These are phyloP conservation scores for Ophiostoma sp. DNA, from an alignment of 2,329 filamentous ascomycete species.

Conservation along the genomic window DNA sequence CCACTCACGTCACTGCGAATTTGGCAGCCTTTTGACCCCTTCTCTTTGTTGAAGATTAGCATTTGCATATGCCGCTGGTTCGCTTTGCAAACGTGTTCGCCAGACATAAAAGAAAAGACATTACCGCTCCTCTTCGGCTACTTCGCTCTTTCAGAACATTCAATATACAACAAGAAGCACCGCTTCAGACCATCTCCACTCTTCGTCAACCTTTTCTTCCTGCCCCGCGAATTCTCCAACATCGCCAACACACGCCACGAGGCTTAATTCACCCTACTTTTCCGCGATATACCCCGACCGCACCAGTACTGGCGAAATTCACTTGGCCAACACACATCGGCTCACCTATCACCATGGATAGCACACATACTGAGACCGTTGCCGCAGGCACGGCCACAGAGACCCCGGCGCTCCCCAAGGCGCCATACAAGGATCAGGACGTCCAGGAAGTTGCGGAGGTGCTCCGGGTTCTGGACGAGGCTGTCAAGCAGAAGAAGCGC, in stretches of 20 bases:
- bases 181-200: background rate
- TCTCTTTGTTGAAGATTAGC: no score
- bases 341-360: constrained; percentile 13
- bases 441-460: constrained; percentile 65
- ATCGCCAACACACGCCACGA: background rate
- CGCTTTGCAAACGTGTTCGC: background rate
- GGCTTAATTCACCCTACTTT: background rate
- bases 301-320: background rate
- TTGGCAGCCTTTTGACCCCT: background rate
- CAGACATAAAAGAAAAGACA: constrained; percentile 1
- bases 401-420: constrained; percentile 34
- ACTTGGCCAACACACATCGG: background rate
- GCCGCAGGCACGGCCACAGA: background rate
- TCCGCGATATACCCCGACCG: background rate
- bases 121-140: background rate
- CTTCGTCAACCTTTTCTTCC: background rate
- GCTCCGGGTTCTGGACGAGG: constrained; percentile 61
- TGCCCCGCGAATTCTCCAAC: background rate
- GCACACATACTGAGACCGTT: background rate
- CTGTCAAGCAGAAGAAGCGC: constrained; percentile 56
- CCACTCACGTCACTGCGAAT: background rate
- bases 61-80: background rate
- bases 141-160: background rate
- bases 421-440: constrained; percentile 70
- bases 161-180: background rate